Percentiles rank a stretch among this genome's conserved stretches.
These are phyloP conservation scores for Setaria viridis DNA, from an alignment of 202 grass and related monocot genomes.

Conservation along the genomic window DNA sequence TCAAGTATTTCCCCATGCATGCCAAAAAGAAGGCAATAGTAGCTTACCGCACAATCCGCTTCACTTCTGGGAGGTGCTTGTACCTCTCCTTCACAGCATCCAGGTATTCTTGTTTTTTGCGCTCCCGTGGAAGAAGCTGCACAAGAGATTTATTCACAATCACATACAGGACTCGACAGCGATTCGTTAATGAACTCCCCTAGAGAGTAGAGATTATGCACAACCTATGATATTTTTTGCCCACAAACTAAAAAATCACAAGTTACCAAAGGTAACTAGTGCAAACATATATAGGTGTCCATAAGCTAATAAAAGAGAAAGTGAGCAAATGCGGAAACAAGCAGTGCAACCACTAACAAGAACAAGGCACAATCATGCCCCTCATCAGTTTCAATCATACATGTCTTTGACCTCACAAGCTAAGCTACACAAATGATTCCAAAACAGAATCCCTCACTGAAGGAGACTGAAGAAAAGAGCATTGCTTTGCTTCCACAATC, in stretches of 20 bases:
- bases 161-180: neutral
- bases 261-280: neutral
- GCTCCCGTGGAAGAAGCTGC: slow-evolving; percentile 94
- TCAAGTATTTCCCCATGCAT: slow-evolving; percentile 3
- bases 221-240: neutral
- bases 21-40: neutral
- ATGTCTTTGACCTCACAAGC: too few relatives aligned
- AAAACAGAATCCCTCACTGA: neutral
- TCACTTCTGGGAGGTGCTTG: slow-evolving; percentile 87
- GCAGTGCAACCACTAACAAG: too few relatives aligned
- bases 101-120: slow-evolving; percentile 79
- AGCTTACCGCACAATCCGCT: slow-evolving; percentile 71
- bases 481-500: neutral
- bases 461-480: neutral
- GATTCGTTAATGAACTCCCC: neutral
- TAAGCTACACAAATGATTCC: too few relatives aligned
- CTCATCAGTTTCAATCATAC: too few relatives aligned
- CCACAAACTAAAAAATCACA: neutral
- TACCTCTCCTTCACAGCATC: slow-evolving; percentile 81
- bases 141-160: slow-evolving; percentile 32
- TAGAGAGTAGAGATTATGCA: neutral
- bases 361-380: too few relatives aligned
- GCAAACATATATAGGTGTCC: neutral
- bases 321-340: too few relatives aligned
- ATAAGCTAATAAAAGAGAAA: too few relatives aligned